A percentile compares a stretch with the other conserved stretches of the same genome.
Evolutionary conservation across 768 basidiomycete genomes (phyloP).

Genomic region (Pleurotus eryngii): DNA sequence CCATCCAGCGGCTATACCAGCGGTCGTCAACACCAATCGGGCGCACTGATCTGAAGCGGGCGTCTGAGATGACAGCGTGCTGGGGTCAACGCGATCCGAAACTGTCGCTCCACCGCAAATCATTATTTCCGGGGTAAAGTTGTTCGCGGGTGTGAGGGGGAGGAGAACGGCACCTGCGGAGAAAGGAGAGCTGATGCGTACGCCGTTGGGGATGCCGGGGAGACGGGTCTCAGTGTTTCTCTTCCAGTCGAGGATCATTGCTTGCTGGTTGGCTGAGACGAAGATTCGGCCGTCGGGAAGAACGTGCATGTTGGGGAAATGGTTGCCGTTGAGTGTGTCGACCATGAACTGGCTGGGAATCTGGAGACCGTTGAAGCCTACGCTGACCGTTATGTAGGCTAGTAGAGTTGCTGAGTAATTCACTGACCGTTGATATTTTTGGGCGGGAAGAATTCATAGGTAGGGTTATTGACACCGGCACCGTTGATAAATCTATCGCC

Average conservation of each 20-base stretch:
- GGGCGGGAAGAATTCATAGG: slow-evolving; percentile 39
- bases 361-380: slow-evolving; percentile 20
- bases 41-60: slow-evolving; percentile 43
- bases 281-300: slow-evolving; percentile 42
- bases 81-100: slow-evolving; percentile 25
- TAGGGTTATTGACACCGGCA: slow-evolving; percentile 59
- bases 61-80: slow-evolving; percentile 30
- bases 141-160: slow-evolving; percentile 31
- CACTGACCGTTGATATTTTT: slow-evolving; percentile 34
- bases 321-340: slow-evolving; percentile 13
- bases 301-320: slow-evolving; percentile 22
- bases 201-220: slow-evolving; percentile 42
- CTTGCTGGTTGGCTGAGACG: slow-evolving; percentile 37
- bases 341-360: slow-evolving; percentile 11
- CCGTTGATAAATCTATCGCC: slow-evolving; percentile 59
- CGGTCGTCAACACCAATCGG: slow-evolving; percentile 36
- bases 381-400: neutral
- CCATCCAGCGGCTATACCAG: slow-evolving; percentile 43
- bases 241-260: slow-evolving; percentile 40
- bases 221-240: slow-evolving; percentile 34
- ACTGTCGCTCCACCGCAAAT: slow-evolving; percentile 43
- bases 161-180: slow-evolving; percentile 35
- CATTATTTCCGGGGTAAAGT: slow-evolving; percentile 41
- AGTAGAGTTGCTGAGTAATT: slow-evolving; percentile 20
- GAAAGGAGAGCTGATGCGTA: slow-evolving; percentile 39